These are phyloP conservation scores for Coniochaeta sp. DNA, from an alignment of 2,329 filamentous ascomycete species.

Conservation along the genomic window DNA sequence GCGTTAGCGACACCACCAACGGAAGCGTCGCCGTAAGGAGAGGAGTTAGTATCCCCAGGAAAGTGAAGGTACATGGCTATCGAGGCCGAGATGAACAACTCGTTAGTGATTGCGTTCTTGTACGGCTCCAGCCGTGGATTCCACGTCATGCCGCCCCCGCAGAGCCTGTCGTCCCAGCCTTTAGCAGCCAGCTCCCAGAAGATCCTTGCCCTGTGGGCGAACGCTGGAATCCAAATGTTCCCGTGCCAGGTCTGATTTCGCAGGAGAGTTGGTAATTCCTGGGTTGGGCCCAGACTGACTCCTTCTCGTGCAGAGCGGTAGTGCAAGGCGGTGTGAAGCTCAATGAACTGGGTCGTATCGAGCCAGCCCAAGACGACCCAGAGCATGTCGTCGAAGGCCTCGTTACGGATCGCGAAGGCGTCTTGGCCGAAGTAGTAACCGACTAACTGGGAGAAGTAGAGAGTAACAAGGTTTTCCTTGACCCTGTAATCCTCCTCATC, in stretches of 20 bases:
- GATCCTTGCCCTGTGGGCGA: slow-evolving; percentile 72
- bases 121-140: slow-evolving; percentile 73
- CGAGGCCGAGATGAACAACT: slow-evolving; percentile 79
- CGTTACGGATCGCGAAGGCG: slow-evolving; percentile 60
- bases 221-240: slow-evolving; percentile 63
- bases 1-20: slow-evolving; percentile 13
- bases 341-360: slow-evolving; percentile 69
- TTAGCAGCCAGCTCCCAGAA: slow-evolving; percentile 76
- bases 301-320: slow-evolving; percentile 28
- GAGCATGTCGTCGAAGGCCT: slow-evolving; percentile 88
- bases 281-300: background rate
- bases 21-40: slow-evolving; percentile 46
- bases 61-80: slow-evolving; percentile 86
- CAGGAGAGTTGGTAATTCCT: slow-evolving; percentile 21
- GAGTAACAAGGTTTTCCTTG: slow-evolving; percentile 73
- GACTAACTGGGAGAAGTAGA: slow-evolving; percentile 69
- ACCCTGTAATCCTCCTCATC: slow-evolving; percentile 32
- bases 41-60: slow-evolving; percentile 68
- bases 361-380: slow-evolving; percentile 94
- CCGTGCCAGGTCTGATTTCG: slow-evolving; percentile 62
- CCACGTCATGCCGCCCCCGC: slow-evolving; percentile 87
- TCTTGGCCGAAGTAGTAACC: slow-evolving; percentile 86
- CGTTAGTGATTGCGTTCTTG: slow-evolving; percentile 95
- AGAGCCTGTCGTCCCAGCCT: slow-evolving; percentile 78
- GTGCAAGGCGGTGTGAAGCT: slow-evolving; percentile 58